Evolutionary conservation across 805 yeast species (phyloP).

Genomic region (Candida tammaniensis): DNA sequence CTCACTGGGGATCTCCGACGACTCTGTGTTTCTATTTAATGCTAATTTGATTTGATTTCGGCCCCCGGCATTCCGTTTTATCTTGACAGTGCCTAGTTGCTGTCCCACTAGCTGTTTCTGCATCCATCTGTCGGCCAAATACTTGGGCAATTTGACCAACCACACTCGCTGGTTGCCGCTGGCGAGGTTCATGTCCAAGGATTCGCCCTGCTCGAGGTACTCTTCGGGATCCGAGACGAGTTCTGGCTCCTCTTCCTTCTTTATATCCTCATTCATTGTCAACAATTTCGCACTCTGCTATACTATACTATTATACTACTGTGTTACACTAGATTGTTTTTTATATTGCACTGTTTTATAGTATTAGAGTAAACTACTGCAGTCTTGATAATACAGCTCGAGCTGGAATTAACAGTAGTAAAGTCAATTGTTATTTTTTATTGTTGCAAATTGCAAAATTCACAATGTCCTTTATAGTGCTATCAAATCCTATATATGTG

Average conservation of each 20-base stretch:
- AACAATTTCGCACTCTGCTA: too few species aligned
- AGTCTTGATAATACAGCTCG: too few species aligned
- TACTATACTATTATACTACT: too few species aligned
- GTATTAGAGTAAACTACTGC: too few species aligned
- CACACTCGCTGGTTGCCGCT: constrained; percentile 73
- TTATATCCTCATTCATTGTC: too few species aligned
- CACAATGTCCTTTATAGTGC: constrained; percentile 16
- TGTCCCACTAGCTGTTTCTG: constrained; percentile 61
- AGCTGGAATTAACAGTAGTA: too few species aligned
- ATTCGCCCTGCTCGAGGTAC: constrained; percentile 55
- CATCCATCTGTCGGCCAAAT: constrained; percentile 79
- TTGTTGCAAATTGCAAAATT: too few species aligned
- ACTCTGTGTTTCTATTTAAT: constrained; percentile 31
- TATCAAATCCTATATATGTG: constrained; percentile 46
- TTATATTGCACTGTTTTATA: too few species aligned
- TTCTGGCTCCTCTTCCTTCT: constrained; percentile 24
- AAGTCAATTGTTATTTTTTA: too few species aligned
- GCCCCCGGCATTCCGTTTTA: constrained; percentile 41
- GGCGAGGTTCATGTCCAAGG: constrained; percentile 71
- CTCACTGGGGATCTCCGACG: constrained; percentile 65
- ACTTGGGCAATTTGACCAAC: constrained; percentile 89
- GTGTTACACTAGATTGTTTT: too few species aligned
- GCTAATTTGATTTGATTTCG: constrained; percentile 52
- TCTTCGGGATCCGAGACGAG: constrained; percentile 44
- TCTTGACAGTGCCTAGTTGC: constrained; percentile 76